Base-by-base conservation (phyloP, 1,284 basidiomycete genomes). In the Fomitopsis schrenkii region DNA sequence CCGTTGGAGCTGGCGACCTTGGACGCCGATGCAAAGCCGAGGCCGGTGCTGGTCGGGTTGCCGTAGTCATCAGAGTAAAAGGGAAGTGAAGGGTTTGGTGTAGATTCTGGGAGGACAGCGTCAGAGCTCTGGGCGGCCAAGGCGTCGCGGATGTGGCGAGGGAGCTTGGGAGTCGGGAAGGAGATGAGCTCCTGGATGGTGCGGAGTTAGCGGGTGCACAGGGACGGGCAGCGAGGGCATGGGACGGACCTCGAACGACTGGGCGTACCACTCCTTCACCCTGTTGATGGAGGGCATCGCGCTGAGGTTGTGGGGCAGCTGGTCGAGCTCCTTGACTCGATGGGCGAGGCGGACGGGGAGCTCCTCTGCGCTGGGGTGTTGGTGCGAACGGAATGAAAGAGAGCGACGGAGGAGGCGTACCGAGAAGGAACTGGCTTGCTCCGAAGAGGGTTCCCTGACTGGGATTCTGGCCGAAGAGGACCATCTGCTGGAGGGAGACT, bases 251-350 rank as follows among this genome's bases (percentile, higher is more conserved):
- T 98, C 93, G 71, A 99, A 99, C 17, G 94, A 96, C 79, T 99
- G 94, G 0, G 96, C 97, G 73, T 99, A 99, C 97, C 97, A 99
- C 72, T 97, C 90, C 80, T 97, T 97, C 66, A 99, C 97, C 72
- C 93, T 95, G 66, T 91, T 87, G 67, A 99, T 98, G 54, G 91
- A 94, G 0, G 92, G 88, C 96, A 97, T 98, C 61, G 88, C 86
- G 70, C 89, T 90, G 63, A 99, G 82, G 58, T 94, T 91, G 75
- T 98, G 93, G 0, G 97, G 97, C 5, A 99, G 83, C 68, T 95
- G 89, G 70, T 98, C 95, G 42, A 99, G 86, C 78, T 99, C 97
- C 73, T 97, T 96, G 45, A 97, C 95, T 40, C 97, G 86, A 74
- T 99, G 97, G 0, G 96, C 95, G 17, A 99, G 84, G 36, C 97